Conservation (phyloP, 805 yeast genomes). For the Nakazawaea wickerhamii region DNA sequence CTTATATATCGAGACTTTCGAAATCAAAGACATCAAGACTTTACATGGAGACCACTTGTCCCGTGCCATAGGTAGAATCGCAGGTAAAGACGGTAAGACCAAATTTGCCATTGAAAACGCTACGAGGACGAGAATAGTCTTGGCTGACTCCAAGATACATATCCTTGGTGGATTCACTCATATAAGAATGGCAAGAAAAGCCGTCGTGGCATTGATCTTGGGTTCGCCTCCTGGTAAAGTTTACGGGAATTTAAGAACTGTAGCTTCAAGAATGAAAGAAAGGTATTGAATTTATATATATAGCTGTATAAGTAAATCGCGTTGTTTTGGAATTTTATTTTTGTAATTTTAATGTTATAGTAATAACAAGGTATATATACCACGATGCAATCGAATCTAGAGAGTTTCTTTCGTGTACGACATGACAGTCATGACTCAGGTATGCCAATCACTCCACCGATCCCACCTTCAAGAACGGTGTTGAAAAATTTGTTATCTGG, state of each 20-base stretch:
- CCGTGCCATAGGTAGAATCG: slow-evolving; percentile 98
- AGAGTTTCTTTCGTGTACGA: slow-evolving; percentile 5
- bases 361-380: neutral
- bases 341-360: too few relatives aligned
- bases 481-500: slow-evolving; percentile 7
- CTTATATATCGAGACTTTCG: slow-evolving; percentile 94
- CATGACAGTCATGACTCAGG: neutral
- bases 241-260: slow-evolving; percentile 93
- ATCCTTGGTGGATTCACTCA: slow-evolving; percentile 96
- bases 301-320: neutral
- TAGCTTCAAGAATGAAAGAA: slow-evolving; percentile 95
- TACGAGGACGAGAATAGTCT: slow-evolving; percentile 93
- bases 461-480: neutral
- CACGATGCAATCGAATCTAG: slow-evolving; percentile 10
- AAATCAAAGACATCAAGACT: slow-evolving; percentile 94
- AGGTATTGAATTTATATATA: slow-evolving; percentile 73
- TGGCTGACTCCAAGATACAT: slow-evolving; percentile 95
- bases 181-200: slow-evolving; percentile 97
- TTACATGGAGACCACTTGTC: slow-evolving; percentile 93
- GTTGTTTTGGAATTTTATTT: neutral
- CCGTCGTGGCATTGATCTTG: slow-evolving; percentile 88
- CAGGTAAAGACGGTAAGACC: slow-evolving; percentile 99
- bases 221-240: slow-evolving; percentile 99
- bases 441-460: neutral
- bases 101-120: slow-evolving; percentile 98